Percentiles rank a stretch among this genome's conserved stretches.
Evolutionary conservation across 192 early-diverging fungal genomes (phyloP).

Genomic region (Umbelopsis ramanniana): DNA sequence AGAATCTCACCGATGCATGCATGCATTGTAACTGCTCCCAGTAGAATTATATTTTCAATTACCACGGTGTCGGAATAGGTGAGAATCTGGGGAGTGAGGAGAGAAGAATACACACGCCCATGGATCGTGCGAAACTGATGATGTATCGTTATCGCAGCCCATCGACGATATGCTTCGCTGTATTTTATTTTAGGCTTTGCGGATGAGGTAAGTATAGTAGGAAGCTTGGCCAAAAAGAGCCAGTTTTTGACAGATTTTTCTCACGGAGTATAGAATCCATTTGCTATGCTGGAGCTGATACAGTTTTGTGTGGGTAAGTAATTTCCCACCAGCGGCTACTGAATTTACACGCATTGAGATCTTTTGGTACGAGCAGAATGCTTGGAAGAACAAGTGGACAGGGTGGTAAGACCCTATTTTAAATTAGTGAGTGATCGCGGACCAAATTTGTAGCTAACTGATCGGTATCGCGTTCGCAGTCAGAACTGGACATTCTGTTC

Average conservation of each 20-base stretch:
- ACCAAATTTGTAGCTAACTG: too few species aligned
- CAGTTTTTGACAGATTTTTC: conserved; percentile 22
- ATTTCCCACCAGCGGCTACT: neutral
- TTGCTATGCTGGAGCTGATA: conserved; percentile 19
- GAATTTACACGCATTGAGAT: too few species aligned
- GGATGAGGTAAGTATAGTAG: conserved; percentile 29
- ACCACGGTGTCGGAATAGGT: conserved; percentile 36
- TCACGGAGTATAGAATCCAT: conserved; percentile 23
- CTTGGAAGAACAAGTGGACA: neutral
- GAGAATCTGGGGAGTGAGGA: neutral
- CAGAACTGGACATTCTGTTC: conserved; percentile 49
- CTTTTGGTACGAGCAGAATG: neutral
- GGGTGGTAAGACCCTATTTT: neutral
- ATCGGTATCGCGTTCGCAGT: conserved; percentile 2
- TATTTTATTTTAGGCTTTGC: conserved; percentile 42
- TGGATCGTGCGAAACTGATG: neutral
- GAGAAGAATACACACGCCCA: conserved; percentile 3
- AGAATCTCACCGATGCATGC: neutral
- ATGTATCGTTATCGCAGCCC: conserved; percentile 26
- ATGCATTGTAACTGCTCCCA: neutral
- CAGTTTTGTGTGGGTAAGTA: conserved; percentile 24
- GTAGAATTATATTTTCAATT: conserved; percentile 36
- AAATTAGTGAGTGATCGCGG: too few species aligned
- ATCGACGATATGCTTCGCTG: conserved; percentile 40
- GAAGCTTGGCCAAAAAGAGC: conserved; percentile 12